Conservation (phyloP, 192 early-diverging fungal genomes). For the Phycomyces blakesleeanus region DNA sequence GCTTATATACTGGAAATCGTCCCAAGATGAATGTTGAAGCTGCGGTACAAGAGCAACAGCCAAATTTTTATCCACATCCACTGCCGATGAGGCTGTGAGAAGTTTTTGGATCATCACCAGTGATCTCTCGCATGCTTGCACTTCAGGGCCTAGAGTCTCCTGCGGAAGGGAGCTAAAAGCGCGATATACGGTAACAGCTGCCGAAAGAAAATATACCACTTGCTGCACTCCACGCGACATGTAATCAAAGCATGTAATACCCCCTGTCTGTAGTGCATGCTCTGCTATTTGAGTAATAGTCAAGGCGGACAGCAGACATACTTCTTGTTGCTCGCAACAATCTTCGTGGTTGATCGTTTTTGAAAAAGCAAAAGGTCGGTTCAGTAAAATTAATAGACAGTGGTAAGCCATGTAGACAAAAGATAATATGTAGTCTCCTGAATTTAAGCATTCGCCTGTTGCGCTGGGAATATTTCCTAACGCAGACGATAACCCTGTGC, state of each 20-base stretch:
- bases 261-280: not conserved
- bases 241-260: conserved; percentile 15
- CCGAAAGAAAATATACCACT: conserved; percentile 9
- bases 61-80: not conserved
- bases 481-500: not conserved
- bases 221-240: conserved; percentile 19
- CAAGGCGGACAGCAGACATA: conserved; percentile 17
- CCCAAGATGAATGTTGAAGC: not conserved
- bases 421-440: not conserved
- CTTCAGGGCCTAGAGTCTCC: not conserved
- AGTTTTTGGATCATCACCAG: not conserved
- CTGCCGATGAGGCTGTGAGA: not conserved
- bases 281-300: conserved; percentile 21
- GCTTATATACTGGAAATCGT: not conserved
- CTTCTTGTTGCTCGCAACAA: not conserved
- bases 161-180: not conserved
- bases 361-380: conserved; percentile 8
- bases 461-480: not conserved
- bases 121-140: not conserved
- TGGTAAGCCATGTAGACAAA: conserved; percentile 27
- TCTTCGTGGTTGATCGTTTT: not conserved
- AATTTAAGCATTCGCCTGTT: not conserved
- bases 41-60: not conserved
- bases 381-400: conserved; percentile 2
- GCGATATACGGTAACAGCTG: conserved; percentile 6